Evolutionary conservation across 2,329 filamentous ascomycete species (phyloP), one percentile per base, ranked within the genome.

Genomic region (Keithomyces neogunnii): DNA sequence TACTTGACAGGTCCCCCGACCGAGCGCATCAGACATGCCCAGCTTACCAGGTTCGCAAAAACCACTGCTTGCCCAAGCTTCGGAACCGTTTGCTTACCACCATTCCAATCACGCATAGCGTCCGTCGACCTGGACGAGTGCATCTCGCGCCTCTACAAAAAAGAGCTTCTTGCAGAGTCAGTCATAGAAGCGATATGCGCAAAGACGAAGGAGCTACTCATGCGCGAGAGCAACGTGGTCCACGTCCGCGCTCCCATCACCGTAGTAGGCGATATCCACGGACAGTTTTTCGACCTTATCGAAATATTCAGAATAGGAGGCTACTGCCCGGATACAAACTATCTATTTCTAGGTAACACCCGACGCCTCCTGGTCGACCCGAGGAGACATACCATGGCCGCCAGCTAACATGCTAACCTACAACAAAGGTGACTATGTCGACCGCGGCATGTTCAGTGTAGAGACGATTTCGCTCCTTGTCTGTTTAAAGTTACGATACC

Each of bases 201-300:
- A 69, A 99, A 99, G 71, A 93, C 95, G 28, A 99, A 99, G 68
- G 93, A 99, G 75, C 78, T 99, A 61, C 80, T 99, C 60, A 99
- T 99, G 93, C 92, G 95, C 67, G 93, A 99, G 82, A 97, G 92
- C 80, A 99, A 99, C 72, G 93, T 99, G 56, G 93, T 99, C 54
- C 93, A 99, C 69, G 95, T 99, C 56, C 84, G 84, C 61, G 91
- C 93, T 33, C 93, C 93, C 2, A 89, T 99, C 53, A 99, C 93
- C 13, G 93, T 99, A 8, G 93, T 99, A 39, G 93, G 93, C 59
- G 93, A 99, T 68, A 99, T 99, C 60, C 93, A 99, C 69, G 93
- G 93, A 53, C 93, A 99, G 71, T 99, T 99, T 74, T 97, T 92
- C 70, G 93, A 99, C 69, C 83, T 99, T 73, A 93, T 99, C 59